Evolutionary conservation across 2,329 filamentous ascomycete species (phyloP).

Genomic region (Beauveria asiatica): DNA sequence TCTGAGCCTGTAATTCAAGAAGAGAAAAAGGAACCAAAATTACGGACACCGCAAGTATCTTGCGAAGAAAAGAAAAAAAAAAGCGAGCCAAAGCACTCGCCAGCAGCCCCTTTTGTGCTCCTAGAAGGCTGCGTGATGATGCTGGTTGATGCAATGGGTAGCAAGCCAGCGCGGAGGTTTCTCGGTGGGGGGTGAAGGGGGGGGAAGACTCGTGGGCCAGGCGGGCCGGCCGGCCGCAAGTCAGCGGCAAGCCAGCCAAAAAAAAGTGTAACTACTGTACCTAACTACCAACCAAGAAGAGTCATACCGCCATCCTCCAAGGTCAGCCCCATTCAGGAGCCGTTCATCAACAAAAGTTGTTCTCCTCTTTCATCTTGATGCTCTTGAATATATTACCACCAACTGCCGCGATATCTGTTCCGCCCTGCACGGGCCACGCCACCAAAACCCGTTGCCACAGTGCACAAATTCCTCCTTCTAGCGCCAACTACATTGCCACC

Average conservation of each 20-base stretch:
- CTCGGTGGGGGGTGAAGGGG: background rate
- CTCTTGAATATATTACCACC: background rate
- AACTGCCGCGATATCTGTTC: background rate
- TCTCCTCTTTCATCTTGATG: background rate
- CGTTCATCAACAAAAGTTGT: background rate
- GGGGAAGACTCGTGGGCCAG: too few species aligned
- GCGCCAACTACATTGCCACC: background rate
- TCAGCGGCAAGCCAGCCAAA: background rate
- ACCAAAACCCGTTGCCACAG: background rate
- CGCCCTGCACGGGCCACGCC: background rate
- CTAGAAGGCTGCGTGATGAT: background rate
- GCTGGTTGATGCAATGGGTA: background rate
- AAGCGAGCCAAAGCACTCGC: background rate
- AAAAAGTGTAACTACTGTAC: background rate
- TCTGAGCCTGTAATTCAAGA: background rate
- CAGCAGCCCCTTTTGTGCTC: background rate
- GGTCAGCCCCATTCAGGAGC: background rate
- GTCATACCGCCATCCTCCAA: conserved; percentile 1
- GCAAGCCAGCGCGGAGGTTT: background rate
- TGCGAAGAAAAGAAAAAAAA: background rate
- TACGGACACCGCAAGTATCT: background rate
- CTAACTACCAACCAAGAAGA: background rate
- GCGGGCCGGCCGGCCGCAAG: too few species aligned
- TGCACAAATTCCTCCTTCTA: background rate
- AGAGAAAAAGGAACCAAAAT: background rate